Percentiles rank a stretch among this genome's conserved stretches.
These are phyloP conservation scores for Vicia villosa DNA, from an alignment of 306 rosid species.

Conservation along the genomic window DNA sequence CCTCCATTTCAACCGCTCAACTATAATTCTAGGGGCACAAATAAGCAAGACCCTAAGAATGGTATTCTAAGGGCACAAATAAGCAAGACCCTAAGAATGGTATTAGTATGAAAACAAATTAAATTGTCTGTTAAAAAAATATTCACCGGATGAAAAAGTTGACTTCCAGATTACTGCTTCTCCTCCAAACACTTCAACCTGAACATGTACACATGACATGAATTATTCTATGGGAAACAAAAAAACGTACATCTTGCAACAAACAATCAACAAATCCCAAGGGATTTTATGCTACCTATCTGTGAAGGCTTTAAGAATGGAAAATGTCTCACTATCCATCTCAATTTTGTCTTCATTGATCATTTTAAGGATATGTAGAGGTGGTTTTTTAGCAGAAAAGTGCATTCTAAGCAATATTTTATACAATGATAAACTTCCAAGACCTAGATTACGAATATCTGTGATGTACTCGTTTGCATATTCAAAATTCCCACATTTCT, in stretches of 20 bases:
- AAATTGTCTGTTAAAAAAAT: background rate
- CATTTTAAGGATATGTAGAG: constrained; percentile 55
- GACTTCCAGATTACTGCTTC: constrained; percentile 23
- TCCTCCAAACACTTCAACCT: constrained; percentile 26
- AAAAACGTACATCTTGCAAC: background rate
- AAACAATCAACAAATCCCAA: constrained; percentile 14
- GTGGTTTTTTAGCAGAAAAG: constrained; percentile 48
- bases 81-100: background rate
- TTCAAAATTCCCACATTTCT: constrained; percentile 53
- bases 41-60: background rate
- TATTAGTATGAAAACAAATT: background rate
- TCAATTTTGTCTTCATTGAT: constrained; percentile 54
- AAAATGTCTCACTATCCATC: constrained; percentile 58
- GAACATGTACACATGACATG: constrained; percentile 2
- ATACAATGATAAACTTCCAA: constrained; percentile 56
- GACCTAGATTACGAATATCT: constrained; percentile 46
- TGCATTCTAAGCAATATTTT: constrained; percentile 63
- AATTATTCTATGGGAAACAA: constrained; percentile 5
- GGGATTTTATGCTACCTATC: constrained; percentile 13
- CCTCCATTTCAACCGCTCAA: too few relatives aligned
- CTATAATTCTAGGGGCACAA: too few relatives aligned
- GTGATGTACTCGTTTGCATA: constrained; percentile 49
- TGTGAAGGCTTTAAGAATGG: constrained; percentile 46
- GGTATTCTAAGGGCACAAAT: background rate
- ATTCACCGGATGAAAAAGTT: constrained; percentile 6